Evolutionary conservation across 139 green algal species (phyloP).

Genomic region (Picochlorum sp.): DNA sequence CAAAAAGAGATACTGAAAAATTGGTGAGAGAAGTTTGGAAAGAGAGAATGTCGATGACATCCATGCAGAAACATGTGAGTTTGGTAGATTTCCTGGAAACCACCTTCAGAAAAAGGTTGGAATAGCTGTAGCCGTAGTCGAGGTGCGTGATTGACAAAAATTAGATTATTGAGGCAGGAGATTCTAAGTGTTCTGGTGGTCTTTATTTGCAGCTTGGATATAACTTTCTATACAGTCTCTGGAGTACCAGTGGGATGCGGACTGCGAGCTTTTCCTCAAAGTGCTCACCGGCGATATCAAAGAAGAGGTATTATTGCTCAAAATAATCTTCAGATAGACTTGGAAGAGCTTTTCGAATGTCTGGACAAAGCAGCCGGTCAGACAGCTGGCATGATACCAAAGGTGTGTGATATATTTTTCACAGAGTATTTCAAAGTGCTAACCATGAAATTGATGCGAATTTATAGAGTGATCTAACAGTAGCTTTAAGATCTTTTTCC

Average conservation of each 20-base stretch:
- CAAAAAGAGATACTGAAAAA: conserved; percentile 50
- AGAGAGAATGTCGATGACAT: conserved; percentile 14
- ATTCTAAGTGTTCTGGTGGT: too few species aligned
- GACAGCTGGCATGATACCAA: conserved; percentile 26
- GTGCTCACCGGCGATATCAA: conserved; percentile 43
- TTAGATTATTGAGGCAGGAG: background rate
- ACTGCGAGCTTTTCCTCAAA: conserved; percentile 59
- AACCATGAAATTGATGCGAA: background rate
- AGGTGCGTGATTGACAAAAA: conserved; percentile 16
- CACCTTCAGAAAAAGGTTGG: conserved; percentile 44
- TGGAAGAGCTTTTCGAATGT: conserved; percentile 30
- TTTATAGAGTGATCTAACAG: conserved; percentile 20
- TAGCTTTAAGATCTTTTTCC: conserved; percentile 38
- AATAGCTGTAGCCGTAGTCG: conserved; percentile 35
- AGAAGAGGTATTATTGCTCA: conserved; percentile 51
- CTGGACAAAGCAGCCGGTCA: conserved; percentile 28
- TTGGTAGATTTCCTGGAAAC: conserved; percentile 41
- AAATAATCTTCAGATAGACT: conserved; percentile 30
- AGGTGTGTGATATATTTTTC: conserved; percentile 7
- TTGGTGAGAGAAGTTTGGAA: conserved; percentile 56
- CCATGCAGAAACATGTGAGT: conserved; percentile 11
- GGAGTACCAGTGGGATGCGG: conserved; percentile 52
- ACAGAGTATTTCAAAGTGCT: background rate
- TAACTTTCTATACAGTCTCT: conserved; percentile 48
- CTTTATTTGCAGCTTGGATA: conserved; percentile 36